These are phyloP conservation scores for Colletotrichum australisinense DNA, from an alignment of 2,329 filamentous ascomycete species.

Conservation along the genomic window DNA sequence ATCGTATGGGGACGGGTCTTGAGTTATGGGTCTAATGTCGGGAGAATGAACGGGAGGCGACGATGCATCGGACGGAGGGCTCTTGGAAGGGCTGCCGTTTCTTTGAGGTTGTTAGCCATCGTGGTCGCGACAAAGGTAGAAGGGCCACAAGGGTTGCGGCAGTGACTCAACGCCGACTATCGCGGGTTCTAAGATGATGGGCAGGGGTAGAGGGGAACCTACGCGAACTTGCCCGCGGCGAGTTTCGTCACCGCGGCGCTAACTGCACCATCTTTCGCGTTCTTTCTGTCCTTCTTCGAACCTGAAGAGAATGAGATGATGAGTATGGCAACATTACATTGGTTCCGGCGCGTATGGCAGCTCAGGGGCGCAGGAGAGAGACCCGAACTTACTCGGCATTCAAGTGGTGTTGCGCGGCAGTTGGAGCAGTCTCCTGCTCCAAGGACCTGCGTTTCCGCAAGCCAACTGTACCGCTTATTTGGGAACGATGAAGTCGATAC, in stretches of 20 bases:
- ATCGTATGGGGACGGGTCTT: constrained; percentile 49
- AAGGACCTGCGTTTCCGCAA: constrained; percentile 35
- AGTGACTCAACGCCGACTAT: constrained; percentile 43
- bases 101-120: constrained; percentile 36
- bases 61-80: constrained; percentile 44
- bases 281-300: constrained; percentile 65
- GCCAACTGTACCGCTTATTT: constrained; percentile 27
- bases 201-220: constrained; percentile 43
- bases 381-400: constrained; percentile 37
- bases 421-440: constrained; percentile 37
- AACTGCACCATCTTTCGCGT: constrained; percentile 65
- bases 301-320: constrained; percentile 40
- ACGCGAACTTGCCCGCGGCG: constrained; percentile 63
- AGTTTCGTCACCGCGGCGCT: constrained; percentile 65
- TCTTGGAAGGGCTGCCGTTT: constrained; percentile 48
- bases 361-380: not conserved
- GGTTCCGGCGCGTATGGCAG: not conserved
- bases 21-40: constrained; percentile 54
- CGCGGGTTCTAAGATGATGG: constrained; percentile 18
- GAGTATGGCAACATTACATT: not conserved
- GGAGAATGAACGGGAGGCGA: constrained; percentile 58
- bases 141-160: constrained; percentile 28
- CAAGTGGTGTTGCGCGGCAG: constrained; percentile 37
- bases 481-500: not conserved
- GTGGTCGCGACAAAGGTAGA: constrained; percentile 38